Percentiles rank a stretch among this genome's conserved stretches.
These are phyloP conservation scores for Ophiostoma piceae DNA, from an alignment of 2,329 filamentous ascomycete species.

Conservation along the genomic window DNA sequence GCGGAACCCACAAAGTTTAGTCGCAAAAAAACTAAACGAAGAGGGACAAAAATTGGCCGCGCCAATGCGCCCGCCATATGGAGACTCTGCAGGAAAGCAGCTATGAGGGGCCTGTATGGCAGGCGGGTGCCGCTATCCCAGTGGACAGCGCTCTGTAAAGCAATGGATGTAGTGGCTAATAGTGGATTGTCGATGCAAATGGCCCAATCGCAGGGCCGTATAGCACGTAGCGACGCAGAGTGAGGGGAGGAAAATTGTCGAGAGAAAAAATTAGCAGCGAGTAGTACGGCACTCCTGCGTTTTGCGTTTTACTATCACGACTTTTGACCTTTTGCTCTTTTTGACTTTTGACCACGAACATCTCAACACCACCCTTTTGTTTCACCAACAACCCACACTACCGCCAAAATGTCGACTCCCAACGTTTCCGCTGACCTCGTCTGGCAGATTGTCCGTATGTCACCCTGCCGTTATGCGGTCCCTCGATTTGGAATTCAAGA, in stretches of 20 bases:
- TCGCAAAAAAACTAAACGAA: slow-evolving; percentile 6
- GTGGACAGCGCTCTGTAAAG: too few species aligned
- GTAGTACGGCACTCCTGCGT: slow-evolving; percentile 13
- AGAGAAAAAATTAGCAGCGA: slow-evolving; percentile 25
- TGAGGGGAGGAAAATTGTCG: slow-evolving; percentile 21
- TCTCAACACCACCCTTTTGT: slow-evolving; percentile 16
- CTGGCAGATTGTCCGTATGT: slow-evolving; percentile 94
- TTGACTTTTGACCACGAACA: not conserved
- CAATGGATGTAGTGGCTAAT: not conserved
- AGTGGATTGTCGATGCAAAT: slow-evolving; percentile 10
- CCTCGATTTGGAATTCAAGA: not conserved
- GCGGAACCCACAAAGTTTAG: slow-evolving; percentile 38
- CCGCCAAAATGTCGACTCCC: slow-evolving; percentile 48
- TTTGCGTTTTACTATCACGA: slow-evolving; percentile 15
- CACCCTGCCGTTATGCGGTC: slow-evolving; percentile 20
- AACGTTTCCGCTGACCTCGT: slow-evolving; percentile 86
- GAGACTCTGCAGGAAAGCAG: not conserved
- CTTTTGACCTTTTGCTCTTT: not conserved
- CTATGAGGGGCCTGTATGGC: not conserved
- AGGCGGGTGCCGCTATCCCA: not conserved
- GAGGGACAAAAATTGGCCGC: slow-evolving; percentile 25
- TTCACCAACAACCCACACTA: slow-evolving; percentile 19
- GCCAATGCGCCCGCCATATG: slow-evolving; percentile 4
- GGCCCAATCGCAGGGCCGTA: slow-evolving; percentile 11
- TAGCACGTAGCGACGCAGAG: slow-evolving; percentile 9